Percentiles rank a stretch among this genome's conserved stretches.
Evolutionary conservation across 1,284 basidiomycete genomes (phyloP).

Genomic region (Macrocybe sp.): DNA sequence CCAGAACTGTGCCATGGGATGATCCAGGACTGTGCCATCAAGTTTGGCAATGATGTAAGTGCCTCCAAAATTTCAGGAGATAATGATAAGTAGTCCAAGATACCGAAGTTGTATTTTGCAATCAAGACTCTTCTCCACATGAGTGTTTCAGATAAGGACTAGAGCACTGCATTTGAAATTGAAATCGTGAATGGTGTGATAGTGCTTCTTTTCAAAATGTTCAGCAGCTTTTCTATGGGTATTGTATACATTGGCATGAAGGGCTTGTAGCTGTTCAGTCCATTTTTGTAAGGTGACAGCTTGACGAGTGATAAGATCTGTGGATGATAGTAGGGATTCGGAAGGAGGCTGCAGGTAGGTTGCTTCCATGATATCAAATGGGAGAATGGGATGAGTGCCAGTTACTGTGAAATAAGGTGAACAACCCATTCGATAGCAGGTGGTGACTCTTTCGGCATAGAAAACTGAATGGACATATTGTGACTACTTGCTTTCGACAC

Average conservation of each 20-base stretch:
- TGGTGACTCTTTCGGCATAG: conserved; percentile 16
- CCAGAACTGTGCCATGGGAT: conserved; percentile 18
- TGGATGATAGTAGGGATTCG: conserved; percentile 5
- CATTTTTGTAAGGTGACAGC: conserved; percentile 10
- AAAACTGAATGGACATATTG: conserved; percentile 4
- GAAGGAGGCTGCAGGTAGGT: conserved; percentile 15
- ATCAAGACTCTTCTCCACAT: conserved; percentile 14
- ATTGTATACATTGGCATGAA: conserved; percentile 6
- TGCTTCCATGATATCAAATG: conserved; percentile 13
- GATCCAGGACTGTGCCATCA: conserved; percentile 19
- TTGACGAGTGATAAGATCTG: conserved; percentile 10
- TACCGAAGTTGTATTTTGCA: conserved; percentile 20
- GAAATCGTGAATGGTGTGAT: conserved; percentile 7
- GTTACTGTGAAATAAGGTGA: conserved; percentile 17
- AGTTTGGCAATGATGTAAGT: conserved; percentile 23
- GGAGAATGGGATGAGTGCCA: conserved; percentile 13
- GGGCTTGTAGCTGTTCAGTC: neutral
- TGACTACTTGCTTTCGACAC: conserved; percentile 10
- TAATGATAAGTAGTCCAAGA: conserved; percentile 21
- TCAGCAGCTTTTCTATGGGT: conserved; percentile 12
- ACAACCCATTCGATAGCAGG: conserved; percentile 10
- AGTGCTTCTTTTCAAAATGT: conserved; percentile 20
- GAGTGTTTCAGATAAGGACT: conserved; percentile 13
- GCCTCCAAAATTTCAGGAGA: conserved; percentile 9
- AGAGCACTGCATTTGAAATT: conserved; percentile 15